Evolutionary conservation across 2,329 filamentous ascomycete genomes (phyloP).

Genomic region (Penicillium sp.): DNA sequence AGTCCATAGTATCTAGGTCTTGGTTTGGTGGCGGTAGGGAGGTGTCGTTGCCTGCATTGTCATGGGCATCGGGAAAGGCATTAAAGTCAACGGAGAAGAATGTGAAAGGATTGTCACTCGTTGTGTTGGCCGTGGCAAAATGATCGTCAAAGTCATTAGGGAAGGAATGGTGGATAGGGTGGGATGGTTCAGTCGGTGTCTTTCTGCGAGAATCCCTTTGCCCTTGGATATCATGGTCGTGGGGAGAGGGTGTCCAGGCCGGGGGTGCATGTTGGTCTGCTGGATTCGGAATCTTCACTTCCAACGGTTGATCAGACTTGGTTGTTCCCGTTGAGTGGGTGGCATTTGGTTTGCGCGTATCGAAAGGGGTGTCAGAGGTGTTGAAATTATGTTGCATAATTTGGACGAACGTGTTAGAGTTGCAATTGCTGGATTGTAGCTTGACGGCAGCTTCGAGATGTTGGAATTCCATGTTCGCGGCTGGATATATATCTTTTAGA

Average conservation of each 20-base stretch:
- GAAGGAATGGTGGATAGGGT: conserved; percentile 14
- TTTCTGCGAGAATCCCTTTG: conserved; percentile 5
- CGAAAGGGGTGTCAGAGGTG: conserved; percentile 6
- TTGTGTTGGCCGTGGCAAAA: conserved; percentile 10
- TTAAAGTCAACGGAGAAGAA: conserved; percentile 26
- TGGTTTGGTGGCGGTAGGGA: conserved; percentile 9
- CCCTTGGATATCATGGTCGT: conserved; percentile 4
- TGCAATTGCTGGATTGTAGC: conserved; percentile 24
- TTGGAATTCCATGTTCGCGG: conserved; percentile 64
- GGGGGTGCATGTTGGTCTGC: not conserved
- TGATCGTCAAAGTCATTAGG: conserved; percentile 25
- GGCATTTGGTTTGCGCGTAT: conserved; percentile 13
- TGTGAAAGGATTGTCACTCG: conserved; percentile 18
- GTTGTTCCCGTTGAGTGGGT: conserved; percentile 11
- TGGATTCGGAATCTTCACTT: conserved; percentile 1
- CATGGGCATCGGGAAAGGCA: conserved; percentile 10
- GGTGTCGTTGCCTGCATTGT: conserved; percentile 3
- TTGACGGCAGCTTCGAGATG: conserved; percentile 34
- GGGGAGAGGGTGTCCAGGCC: not conserved
- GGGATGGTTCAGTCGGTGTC: not conserved
- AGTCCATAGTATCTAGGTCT: conserved; percentile 26
- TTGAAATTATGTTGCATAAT: conserved; percentile 31
- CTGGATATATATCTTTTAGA: conserved; percentile 76
- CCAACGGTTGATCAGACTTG: conserved; percentile 2
- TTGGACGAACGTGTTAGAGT: conserved; percentile 26